phyloP scores from a whole-genome alignment of 495 filamentous ascomycete species.

The Annulohypoxylon moriforme region DNA sequence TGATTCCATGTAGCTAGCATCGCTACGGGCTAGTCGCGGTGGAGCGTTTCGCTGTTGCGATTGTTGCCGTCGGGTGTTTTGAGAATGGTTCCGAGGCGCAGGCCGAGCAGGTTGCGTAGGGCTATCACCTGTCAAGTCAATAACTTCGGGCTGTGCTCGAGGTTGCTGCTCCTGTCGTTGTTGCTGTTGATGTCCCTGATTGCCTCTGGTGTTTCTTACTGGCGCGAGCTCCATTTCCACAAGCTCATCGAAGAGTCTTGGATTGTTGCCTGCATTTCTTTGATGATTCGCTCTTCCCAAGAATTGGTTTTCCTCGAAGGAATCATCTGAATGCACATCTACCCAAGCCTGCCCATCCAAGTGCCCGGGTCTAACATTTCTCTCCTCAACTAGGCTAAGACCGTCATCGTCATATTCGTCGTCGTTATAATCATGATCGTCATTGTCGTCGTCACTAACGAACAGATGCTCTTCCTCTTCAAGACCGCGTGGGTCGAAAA shows the following conservation, averaged over 20 bases:
- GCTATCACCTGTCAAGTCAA: slow-evolving; percentile 56
- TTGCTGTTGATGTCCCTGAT: slow-evolving; percentile 14
- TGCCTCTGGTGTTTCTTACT: background rate
- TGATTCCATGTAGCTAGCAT: slow-evolving; percentile 52
- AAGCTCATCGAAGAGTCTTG: slow-evolving; percentile 38
- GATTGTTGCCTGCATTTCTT: background rate
- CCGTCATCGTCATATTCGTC: background rate
- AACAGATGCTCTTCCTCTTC: slow-evolving; percentile 30
- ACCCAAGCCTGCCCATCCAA: background rate
- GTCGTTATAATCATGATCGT: background rate
- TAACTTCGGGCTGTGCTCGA: slow-evolving; percentile 42
- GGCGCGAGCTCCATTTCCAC: slow-evolving; percentile 41
- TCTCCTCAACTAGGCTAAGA: background rate
- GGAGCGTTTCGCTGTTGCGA: slow-evolving; percentile 48
- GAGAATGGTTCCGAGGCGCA: slow-evolving; percentile 13
- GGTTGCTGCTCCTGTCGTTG: slow-evolving; percentile 19
- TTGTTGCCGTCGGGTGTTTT: slow-evolving; percentile 49
- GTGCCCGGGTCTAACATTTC: background rate
- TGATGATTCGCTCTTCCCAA: background rate
- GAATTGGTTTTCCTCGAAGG: slow-evolving; percentile 1
- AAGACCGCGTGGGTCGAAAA: background rate
- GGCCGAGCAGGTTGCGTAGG: slow-evolving; percentile 15
- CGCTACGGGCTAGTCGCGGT: slow-evolving; percentile 54
- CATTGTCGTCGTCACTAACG: slow-evolving; percentile 11
- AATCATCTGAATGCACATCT: background rate